These are phyloP conservation scores for Capsicum pubescens DNA, from an alignment of 257 asterid genomes.

Conservation along the genomic window DNA sequence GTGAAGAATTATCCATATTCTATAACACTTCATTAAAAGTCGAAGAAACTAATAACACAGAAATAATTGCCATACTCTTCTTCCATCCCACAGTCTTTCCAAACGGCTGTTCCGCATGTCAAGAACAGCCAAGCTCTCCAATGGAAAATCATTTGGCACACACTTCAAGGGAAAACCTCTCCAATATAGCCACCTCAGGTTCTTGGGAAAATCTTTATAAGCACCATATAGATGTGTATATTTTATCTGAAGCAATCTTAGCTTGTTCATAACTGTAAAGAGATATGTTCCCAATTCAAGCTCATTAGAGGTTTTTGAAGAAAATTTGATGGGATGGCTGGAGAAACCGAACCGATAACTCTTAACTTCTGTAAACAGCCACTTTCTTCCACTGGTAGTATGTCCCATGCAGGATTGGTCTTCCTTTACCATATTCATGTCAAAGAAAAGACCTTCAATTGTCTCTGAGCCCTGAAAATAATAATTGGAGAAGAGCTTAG, in stretches of 20 bases:
- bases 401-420: neutral
- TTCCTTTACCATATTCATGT: conserved; percentile 18
- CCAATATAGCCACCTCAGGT: conserved; percentile 17
- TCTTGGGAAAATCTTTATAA: conserved; percentile 23
- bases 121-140: conserved; percentile 25
- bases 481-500: neutral
- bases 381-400: conserved; percentile 14
- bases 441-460: conserved; percentile 21
- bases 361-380: neutral
- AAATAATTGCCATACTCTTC: neutral
- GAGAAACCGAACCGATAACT: conserved; percentile 23
- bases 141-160: conserved; percentile 15
- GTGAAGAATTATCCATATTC: neutral
- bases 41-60: neutral
- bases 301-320: neutral
- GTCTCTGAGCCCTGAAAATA: conserved; percentile 3
- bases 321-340: neutral
- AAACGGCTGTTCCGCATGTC: conserved; percentile 18
- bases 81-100: conserved; percentile 24
- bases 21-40: neutral
- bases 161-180: conserved; percentile 20
- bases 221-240: conserved; percentile 15
- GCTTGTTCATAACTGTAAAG: conserved; percentile 5
- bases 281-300: neutral
- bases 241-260: conserved; percentile 17